Conservation (phyloP, 2,329 filamentous ascomycete genomes). For the Teratosphaeria zuluensis region DNA sequence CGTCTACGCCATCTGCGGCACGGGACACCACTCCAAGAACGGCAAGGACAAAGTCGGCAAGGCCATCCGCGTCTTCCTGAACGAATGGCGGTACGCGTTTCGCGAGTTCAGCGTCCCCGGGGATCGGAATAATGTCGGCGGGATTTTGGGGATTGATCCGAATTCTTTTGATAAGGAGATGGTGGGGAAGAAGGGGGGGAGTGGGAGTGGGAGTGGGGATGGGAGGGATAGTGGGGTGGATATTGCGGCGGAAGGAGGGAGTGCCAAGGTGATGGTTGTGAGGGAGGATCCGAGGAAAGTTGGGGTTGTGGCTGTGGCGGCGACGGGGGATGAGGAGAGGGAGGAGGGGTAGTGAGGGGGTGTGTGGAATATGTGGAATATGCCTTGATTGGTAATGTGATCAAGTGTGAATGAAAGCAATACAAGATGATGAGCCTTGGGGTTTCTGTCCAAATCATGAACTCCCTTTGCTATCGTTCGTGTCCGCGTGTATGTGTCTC, state of each 20-base stretch:
- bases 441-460: too few relatives aligned
- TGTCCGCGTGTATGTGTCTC: too few relatives aligned
- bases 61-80: conserved; percentile 79
- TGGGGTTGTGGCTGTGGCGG: neutral
- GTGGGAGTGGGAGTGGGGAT: conserved; percentile 30
- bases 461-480: too few relatives aligned
- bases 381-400: too few relatives aligned
- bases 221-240: conserved; percentile 27
- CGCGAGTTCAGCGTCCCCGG: conserved; percentile 93
- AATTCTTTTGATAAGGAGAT: conserved; percentile 44
- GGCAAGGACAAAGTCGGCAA: conserved; percentile 98
- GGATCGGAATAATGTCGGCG: conserved; percentile 73
- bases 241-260: conserved; percentile 22
- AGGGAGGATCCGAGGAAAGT: conserved; percentile 26
- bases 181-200: conserved; percentile 19
- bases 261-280: conserved; percentile 28
- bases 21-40: conserved; percentile 95
- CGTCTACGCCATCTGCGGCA: conserved; percentile 92
- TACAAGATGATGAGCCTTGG: too few relatives aligned
- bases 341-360: neutral
- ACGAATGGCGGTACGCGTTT: conserved; percentile 92
- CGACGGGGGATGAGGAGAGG: neutral
- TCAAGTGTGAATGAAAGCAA: too few relatives aligned
- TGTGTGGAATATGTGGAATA: too few relatives aligned
- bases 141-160: conserved; percentile 55